Percentiles rank a stretch among this genome's conserved stretches.
Conservation (phyloP, 495 filamentous ascomycete species). For the Tuber melanosporum region DNA sequence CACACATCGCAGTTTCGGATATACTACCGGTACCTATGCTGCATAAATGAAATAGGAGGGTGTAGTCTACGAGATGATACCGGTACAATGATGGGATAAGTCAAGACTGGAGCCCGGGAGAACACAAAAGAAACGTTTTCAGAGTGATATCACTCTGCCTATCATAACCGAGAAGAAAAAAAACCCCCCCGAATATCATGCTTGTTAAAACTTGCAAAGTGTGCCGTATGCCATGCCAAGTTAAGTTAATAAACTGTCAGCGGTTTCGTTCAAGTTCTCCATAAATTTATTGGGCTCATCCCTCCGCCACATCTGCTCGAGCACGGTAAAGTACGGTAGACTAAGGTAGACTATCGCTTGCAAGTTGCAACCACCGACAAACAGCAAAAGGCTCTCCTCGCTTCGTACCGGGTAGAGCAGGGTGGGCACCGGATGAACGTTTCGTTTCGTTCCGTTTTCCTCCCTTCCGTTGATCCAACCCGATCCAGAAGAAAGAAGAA, state of each 20-base stretch:
- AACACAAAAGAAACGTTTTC: neutral
- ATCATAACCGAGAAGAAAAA: neutral
- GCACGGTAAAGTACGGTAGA: too few species aligned
- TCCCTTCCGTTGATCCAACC: neutral
- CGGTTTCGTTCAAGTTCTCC: neutral
- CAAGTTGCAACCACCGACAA: neutral
- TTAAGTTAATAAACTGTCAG: neutral
- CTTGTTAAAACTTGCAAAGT: neutral
- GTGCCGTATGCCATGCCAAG: neutral
- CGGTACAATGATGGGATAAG: neutral
- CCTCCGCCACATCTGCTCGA: neutral
- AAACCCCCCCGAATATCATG: neutral
- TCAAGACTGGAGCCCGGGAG: neutral
- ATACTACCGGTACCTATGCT: neutral
- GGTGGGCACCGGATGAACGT: neutral
- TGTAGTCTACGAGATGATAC: neutral
- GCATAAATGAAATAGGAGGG: neutral
- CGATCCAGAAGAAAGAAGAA: neutral
- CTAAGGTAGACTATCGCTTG: neutral
- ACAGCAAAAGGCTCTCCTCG: constrained; percentile 6
- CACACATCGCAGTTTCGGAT: neutral
- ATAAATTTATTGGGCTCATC: neutral
- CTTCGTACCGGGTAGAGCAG: constrained; percentile 8
- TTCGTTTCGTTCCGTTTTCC: neutral
- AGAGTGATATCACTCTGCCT: neutral